phyloP scores from a whole-genome alignment of 2,329 filamentous ascomycete species.

The Pseudogymnoascus sp. region DNA sequence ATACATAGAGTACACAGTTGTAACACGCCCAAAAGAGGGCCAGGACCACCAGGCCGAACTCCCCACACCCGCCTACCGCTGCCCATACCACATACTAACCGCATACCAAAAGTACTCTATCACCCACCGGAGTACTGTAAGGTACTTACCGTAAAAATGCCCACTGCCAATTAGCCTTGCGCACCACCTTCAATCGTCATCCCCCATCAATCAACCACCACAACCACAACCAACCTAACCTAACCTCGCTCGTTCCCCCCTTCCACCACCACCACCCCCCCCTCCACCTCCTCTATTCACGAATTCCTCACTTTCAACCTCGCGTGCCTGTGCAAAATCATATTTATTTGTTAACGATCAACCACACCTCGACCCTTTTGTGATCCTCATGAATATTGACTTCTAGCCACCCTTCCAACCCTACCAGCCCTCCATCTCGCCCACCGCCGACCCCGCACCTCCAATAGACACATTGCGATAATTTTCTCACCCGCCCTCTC shows the following conservation, averaged over 20 bases:
- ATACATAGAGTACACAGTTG: neutral
- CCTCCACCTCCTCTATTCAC: neutral
- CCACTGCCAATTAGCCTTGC: neutral
- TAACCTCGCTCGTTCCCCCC: neutral
- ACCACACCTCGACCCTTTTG: neutral
- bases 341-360: neutral
- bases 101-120: neutral
- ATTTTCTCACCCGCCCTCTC: neutral
- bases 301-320: neutral
- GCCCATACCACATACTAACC: neutral
- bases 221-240: neutral
- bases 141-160: neutral
- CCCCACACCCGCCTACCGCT: neutral
- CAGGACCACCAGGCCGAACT: neutral
- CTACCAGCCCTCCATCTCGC: neutral
- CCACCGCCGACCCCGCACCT: slow-evolving; percentile 3
- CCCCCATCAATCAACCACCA: neutral
- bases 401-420: neutral
- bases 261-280: neutral
- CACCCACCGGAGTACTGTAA: neutral
- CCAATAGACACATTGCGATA: slow-evolving; percentile 1
- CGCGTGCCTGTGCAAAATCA: neutral
- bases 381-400: neutral
- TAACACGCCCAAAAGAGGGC: neutral
- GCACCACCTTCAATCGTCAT: neutral